Evolutionary conservation across 1,139 yeast species (phyloP).

Genomic region (Pichia terricola): DNA sequence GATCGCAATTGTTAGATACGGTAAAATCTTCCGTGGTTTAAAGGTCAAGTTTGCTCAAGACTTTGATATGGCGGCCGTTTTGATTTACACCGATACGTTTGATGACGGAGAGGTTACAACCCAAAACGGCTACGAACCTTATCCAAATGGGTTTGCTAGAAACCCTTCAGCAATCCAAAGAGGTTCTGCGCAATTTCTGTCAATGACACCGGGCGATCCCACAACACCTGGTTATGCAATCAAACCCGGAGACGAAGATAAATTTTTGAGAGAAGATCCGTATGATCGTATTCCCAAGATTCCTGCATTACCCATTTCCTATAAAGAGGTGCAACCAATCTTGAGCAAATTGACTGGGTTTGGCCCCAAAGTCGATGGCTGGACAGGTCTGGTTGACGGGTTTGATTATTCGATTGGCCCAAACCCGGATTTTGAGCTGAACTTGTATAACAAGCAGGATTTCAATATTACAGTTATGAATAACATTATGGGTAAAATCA

Average conservation of each 20-base stretch:
- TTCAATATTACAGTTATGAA: slow-evolving; percentile 48
- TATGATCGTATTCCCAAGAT: slow-evolving; percentile 42
- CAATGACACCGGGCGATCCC: slow-evolving; percentile 81
- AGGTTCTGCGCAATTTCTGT: slow-evolving; percentile 74
- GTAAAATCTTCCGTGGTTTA: slow-evolving; percentile 51
- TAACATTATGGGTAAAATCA: slow-evolving; percentile 48
- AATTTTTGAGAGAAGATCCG: slow-evolving; percentile 35
- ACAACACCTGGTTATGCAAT: slow-evolving; percentile 80
- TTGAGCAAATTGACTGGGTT: slow-evolving; percentile 43
- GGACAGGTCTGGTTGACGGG: slow-evolving; percentile 34
- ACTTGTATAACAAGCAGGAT: slow-evolving; percentile 46
- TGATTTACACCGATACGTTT: slow-evolving; percentile 57
- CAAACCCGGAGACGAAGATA: slow-evolving; percentile 49
- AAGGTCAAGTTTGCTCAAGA: slow-evolving; percentile 64
- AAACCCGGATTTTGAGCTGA: slow-evolving; percentile 36
- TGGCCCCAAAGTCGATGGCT: slow-evolving; percentile 32
- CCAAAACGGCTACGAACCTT: slow-evolving; percentile 43
- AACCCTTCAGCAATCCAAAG: slow-evolving; percentile 67
- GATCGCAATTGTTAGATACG: slow-evolving; percentile 53
- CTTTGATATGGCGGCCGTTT: slow-evolving; percentile 49
- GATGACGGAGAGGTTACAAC: slow-evolving; percentile 46
- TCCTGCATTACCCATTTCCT: slow-evolving; percentile 56
- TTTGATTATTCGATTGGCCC: slow-evolving; percentile 55
- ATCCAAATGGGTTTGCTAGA: slow-evolving; percentile 63
- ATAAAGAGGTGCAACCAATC: slow-evolving; percentile 47